Base-by-base conservation (phyloP, 495 filamentous ascomycete species). In the Podospora pseudocomata region DNA sequence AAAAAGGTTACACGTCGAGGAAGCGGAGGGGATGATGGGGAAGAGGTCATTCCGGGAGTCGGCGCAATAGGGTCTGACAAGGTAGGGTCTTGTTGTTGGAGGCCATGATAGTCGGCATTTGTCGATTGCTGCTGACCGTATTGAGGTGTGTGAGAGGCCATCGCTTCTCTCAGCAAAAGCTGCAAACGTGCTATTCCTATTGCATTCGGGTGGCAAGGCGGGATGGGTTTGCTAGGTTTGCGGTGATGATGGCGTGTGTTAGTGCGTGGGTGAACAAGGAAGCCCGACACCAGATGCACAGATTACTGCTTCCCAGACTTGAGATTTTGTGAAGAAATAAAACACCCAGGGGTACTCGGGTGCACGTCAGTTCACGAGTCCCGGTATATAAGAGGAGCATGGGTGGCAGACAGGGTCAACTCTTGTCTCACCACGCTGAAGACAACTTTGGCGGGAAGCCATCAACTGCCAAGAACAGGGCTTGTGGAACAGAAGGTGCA, bases 1-100 rank as follows among this genome's bases (percentile, higher is more conserved):
- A 58, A 58, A 26, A 58, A 58, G 15, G n/a, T 58, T 20, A 58
- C 55, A 15, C 55, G 55, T 58, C 55, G 55, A 19, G n/a, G 55
- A 2, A 20, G 5, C 3, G 55, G 55, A 58, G 55, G 19, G n/a
- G 23, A 58, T 26, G 7, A 19, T 6, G 55, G 55, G 2, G 55
- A 26, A 20, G n/a, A 20, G 7, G 18, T 23, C 23, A 23, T 26
- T 20, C 3, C 55, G 19, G 55, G 55, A n/a, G 55, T 58, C 4
- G 55, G 55, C 5, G 55, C 55, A 5, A 58, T 58, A 6, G 55
- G 55, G 6, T 58, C 15, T 11, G 39, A 11, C 39, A 5, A 49
- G 15, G 39, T 3, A 16, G 39, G 7, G 9, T 49, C 39, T 2
- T 49, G 39, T 13, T 49, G 9, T 49, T 49, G 39, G 2, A 49